Evolutionary conservation across 768 basidiomycete species (phyloP).

Genomic region (Chalciporus chontae): DNA sequence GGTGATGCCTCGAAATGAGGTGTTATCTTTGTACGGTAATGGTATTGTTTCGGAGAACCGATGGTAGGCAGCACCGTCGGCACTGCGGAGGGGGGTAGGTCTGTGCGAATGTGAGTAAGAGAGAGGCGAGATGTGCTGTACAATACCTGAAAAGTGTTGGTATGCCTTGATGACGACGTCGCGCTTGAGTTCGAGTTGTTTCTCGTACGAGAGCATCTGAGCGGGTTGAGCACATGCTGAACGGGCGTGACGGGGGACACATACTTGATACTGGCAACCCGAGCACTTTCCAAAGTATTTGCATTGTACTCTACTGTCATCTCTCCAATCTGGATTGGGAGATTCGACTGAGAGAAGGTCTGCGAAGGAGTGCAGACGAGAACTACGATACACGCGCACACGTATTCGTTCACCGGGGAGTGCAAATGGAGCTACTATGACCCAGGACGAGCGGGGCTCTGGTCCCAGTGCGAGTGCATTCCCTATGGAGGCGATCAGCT

Average conservation of each 20-base stretch:
- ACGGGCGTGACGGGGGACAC: constrained; percentile 4
- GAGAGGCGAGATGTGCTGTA: constrained; percentile 20
- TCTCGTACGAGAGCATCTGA: constrained; percentile 84
- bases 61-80: constrained; percentile 73
- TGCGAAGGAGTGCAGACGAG: constrained; percentile 69
- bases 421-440: constrained; percentile 77
- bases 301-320: constrained; percentile 65
- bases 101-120: constrained; percentile 25
- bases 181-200: constrained; percentile 84
- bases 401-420: constrained; percentile 81
- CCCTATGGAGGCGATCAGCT: constrained; percentile 37
- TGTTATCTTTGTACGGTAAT: constrained; percentile 95
- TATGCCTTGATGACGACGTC: constrained; percentile 84
- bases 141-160: constrained; percentile 56
- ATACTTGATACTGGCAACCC: constrained; percentile 92
- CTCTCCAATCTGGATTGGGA: constrained; percentile 64
- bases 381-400: constrained; percentile 67
- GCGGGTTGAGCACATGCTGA: not conserved
- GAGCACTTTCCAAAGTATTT: constrained; percentile 87
- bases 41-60: constrained; percentile 85
- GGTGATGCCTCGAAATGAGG: constrained; percentile 90
- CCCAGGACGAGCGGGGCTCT: constrained; percentile 60
- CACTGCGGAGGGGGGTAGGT: constrained; percentile 50
- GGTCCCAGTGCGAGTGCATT: constrained; percentile 60
- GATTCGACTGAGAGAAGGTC: constrained; percentile 65